Evolutionary conservation across 345 rosid genomes (phyloP).

Genomic region (Eucalyptus decipiens): DNA sequence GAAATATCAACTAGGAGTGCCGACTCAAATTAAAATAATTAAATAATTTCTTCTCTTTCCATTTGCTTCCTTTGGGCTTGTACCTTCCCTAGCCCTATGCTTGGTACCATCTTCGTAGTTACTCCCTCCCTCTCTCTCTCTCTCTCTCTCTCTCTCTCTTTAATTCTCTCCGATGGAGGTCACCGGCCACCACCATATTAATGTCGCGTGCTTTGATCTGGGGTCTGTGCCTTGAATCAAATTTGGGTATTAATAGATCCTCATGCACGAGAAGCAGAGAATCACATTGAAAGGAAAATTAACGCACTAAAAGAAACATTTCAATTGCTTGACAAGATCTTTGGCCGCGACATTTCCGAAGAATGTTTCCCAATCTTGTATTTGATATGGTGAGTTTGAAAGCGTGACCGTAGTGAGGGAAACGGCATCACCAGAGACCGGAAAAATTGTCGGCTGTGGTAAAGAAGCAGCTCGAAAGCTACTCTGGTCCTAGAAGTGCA

Average conservation of each 20-base stretch:
- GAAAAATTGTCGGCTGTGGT: not conserved
- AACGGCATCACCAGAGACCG: not conserved
- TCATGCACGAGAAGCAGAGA: not conserved
- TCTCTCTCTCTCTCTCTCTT: too few relatives aligned
- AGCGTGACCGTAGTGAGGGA: not conserved
- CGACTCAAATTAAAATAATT: too few relatives aligned
- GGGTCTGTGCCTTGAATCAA: not conserved
- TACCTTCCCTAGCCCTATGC: not conserved
- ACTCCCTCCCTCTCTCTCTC: accelerated
- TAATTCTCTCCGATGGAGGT: too few relatives aligned
- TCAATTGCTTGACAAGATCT: not conserved
- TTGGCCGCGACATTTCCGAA: not conserved
- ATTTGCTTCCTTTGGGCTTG: too few relatives aligned
- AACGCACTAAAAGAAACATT: not conserved
- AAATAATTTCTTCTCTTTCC: too few relatives aligned
- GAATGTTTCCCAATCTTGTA: not conserved
- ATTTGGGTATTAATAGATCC: not conserved
- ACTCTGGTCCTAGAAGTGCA: not conserved
- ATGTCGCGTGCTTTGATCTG: not conserved
- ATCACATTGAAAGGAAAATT: not conserved
- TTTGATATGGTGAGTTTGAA: not conserved
- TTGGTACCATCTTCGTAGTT: not conserved
- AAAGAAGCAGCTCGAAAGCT: not conserved
- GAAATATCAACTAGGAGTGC: not conserved
- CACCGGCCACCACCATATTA: too few relatives aligned